phyloP scores from a whole-genome alignment of 2,329 filamentous ascomycete genomes.

The Myriangium duriaei region DNA sequence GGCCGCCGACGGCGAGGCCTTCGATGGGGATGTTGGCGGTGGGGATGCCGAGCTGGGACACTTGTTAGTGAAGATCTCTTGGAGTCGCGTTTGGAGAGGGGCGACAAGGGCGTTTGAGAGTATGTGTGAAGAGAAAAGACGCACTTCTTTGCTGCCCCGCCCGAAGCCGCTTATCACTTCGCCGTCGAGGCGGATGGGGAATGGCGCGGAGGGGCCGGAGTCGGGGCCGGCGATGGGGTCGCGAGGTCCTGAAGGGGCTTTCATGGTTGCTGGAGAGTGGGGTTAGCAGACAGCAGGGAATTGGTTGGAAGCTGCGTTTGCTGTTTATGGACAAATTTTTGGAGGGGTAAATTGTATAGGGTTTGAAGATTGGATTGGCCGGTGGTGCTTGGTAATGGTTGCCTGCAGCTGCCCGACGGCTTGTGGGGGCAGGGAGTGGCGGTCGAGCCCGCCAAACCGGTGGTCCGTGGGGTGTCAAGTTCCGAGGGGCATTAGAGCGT shows the following conservation, averaged over 20 bases:
- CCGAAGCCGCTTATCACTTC: slow-evolving; percentile 88
- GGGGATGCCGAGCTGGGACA: slow-evolving; percentile 70
- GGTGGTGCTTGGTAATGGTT: slow-evolving; percentile 8
- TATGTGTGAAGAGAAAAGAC: not conserved
- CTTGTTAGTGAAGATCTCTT: too few species aligned
- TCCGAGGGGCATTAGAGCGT: too few species aligned
- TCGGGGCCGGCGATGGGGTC: slow-evolving; percentile 62
- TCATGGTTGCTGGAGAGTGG: slow-evolving; percentile 8
- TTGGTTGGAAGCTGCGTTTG: not conserved
- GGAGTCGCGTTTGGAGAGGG: not conserved
- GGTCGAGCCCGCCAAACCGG: too few species aligned
- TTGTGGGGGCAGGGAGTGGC: too few species aligned
- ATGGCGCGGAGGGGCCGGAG: slow-evolving; percentile 62
- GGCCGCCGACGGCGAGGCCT: slow-evolving; percentile 56
- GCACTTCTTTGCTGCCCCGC: slow-evolving; percentile 79
- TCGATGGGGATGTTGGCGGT: slow-evolving; percentile 74
- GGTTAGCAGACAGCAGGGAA: not conserved
- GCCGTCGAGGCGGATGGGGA: slow-evolving; percentile 71
- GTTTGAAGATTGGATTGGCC: too few species aligned
- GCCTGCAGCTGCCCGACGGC: too few species aligned
- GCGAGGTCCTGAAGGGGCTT: slow-evolving; percentile 40
- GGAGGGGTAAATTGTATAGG: slow-evolving; percentile 5
- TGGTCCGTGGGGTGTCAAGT: too few species aligned
- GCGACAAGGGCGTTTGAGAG: not conserved
- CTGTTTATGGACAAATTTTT: not conserved